Conservation (phyloP, 2,329 filamentous ascomycete species). For the Aspergillus pseudoglaucus region DNA sequence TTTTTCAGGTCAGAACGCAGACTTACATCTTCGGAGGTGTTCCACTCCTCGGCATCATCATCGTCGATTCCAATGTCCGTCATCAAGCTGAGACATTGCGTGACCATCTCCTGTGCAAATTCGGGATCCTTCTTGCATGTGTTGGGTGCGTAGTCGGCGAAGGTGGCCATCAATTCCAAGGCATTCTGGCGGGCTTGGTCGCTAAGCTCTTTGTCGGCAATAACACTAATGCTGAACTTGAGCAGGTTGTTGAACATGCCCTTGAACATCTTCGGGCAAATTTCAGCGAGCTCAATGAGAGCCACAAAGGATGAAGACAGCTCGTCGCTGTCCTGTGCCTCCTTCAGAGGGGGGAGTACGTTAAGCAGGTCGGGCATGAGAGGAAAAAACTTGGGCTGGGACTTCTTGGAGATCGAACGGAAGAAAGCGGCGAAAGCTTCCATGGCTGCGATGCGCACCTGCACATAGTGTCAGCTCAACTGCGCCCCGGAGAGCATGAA, state of each 20-base stretch:
- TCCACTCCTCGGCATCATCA: slow-evolving; percentile 91
- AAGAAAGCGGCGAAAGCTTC: slow-evolving; percentile 97
- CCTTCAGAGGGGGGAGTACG: slow-evolving; percentile 88
- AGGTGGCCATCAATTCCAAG: slow-evolving; percentile 94
- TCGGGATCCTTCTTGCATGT: slow-evolving; percentile 93
- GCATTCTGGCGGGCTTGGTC: slow-evolving; percentile 91
- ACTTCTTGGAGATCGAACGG: slow-evolving; percentile 79
- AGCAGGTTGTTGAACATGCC: slow-evolving; percentile 87
- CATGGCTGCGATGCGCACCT: slow-evolving; percentile 90
- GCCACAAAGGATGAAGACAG: slow-evolving; percentile 84
- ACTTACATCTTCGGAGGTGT: slow-evolving; percentile 78
- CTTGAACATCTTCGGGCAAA: slow-evolving; percentile 97
- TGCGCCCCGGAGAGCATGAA: not conserved
- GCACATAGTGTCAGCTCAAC: slow-evolving; percentile 2
- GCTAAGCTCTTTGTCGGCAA: slow-evolving; percentile 90
- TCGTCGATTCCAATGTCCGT: slow-evolving; percentile 93
- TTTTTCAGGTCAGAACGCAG: not conserved
- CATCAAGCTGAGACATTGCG: slow-evolving; percentile 95
- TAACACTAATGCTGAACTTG: slow-evolving; percentile 84
- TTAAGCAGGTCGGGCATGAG: slow-evolving; percentile 89
- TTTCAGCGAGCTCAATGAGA: slow-evolving; percentile 88
- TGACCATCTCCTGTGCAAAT: slow-evolving; percentile 95
- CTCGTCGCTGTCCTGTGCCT: slow-evolving; percentile 81
- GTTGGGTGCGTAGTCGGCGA: slow-evolving; percentile 86
- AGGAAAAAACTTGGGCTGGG: slow-evolving; percentile 77